These are phyloP conservation scores for Xylaria sp. DNA, from an alignment of 2,329 filamentous ascomycete genomes.

Conservation along the genomic window DNA sequence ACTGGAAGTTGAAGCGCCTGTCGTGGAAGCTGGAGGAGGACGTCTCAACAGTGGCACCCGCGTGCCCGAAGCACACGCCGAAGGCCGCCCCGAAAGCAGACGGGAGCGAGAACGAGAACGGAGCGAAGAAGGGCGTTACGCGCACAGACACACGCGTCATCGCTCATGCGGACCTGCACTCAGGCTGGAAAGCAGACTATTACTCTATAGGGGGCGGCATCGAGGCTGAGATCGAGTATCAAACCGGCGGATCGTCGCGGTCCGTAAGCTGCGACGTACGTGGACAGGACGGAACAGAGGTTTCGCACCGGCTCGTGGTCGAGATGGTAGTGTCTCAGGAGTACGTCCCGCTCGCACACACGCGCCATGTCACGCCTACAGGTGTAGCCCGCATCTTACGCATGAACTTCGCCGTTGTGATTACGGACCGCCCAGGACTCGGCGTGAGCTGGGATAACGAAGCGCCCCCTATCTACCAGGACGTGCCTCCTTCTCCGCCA, in stretches of 20 bases:
- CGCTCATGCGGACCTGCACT: slow-evolving; percentile 83
- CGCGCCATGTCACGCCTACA: slow-evolving; percentile 79
- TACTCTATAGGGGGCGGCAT: slow-evolving; percentile 66
- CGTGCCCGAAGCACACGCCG: slow-evolving; percentile 79
- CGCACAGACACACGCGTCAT: slow-evolving; percentile 82
- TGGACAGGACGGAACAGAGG: slow-evolving; percentile 77
- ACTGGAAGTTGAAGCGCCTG: slow-evolving; percentile 90
- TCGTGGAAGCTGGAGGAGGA: slow-evolving; percentile 95
- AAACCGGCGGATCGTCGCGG: slow-evolving; percentile 64
- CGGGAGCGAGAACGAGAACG: slow-evolving; percentile 46
- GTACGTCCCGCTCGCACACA: slow-evolving; percentile 77
- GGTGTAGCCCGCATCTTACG: slow-evolving; percentile 90
- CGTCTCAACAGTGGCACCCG: slow-evolving; percentile 79
- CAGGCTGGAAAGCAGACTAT: slow-evolving; percentile 86
- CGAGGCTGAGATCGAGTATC: slow-evolving; percentile 85
- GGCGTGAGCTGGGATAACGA: slow-evolving; percentile 98
- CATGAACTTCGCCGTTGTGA: slow-evolving; percentile 86
- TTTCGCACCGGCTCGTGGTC: slow-evolving; percentile 86
- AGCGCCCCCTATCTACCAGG: slow-evolving; percentile 90
- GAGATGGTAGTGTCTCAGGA: slow-evolving; percentile 96
- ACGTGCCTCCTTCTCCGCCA: slow-evolving; percentile 88
- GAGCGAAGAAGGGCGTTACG: slow-evolving; percentile 70
- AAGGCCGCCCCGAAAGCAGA: slow-evolving; percentile 52
- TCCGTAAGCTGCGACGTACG: slow-evolving; percentile 80
- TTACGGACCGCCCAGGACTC: slow-evolving; percentile 86